phyloP scores from a whole-genome alignment of 208 protist genomes.

The Naegleria gruberi region DNA sequence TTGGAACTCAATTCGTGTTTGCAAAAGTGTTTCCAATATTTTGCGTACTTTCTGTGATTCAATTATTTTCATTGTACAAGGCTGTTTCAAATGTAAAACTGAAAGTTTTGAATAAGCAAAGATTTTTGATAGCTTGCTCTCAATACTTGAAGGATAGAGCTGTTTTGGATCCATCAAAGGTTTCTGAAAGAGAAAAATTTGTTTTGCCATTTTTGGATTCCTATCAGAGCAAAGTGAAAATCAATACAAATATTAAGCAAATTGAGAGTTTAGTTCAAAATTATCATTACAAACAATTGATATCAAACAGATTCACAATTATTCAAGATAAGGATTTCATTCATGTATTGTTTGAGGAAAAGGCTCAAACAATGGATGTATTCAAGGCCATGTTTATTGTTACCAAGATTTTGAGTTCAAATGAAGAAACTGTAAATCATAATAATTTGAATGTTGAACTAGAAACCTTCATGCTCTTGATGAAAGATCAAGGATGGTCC shows the following conservation, averaged over 20 bases:
- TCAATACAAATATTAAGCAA: background rate
- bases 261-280: background rate
- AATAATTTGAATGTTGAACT: background rate
- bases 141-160: background rate
- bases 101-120: conserved; percentile 1
- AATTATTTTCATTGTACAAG: background rate
- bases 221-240: background rate
- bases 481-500: background rate
- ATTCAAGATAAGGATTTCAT: background rate
- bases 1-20: background rate
- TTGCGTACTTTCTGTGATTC: background rate
- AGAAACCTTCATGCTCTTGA: background rate
- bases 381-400: background rate
- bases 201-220: background rate
- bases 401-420: background rate
- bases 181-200: background rate
- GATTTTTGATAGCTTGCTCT: background rate
- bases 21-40: background rate
- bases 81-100: background rate
- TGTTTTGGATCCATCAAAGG: background rate
- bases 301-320: background rate
- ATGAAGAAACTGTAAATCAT: background rate
- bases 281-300: background rate
- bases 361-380: background rate
- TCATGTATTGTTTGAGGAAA: background rate